Base-by-base conservation (phyloP, 139 green algal genomes). In the Monoraphidium neglectum region DNA sequence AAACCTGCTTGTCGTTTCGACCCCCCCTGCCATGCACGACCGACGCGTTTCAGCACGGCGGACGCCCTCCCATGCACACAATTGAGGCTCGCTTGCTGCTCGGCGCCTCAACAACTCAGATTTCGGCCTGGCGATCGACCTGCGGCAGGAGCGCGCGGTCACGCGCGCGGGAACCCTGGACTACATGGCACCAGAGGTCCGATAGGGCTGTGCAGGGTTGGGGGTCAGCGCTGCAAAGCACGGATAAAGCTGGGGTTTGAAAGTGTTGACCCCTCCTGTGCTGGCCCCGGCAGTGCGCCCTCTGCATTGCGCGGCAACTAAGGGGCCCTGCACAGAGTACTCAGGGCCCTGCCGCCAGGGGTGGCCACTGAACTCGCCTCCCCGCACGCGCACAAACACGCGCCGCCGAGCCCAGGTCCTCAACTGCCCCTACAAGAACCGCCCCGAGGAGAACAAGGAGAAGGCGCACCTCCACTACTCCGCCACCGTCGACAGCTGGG, bases 361-460 rank as follows among this genome's bases (percentile, higher is more conserved):
- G n/a, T n/a, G n/a, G n/a, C n/a, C n/a, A n/a, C n/a, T n/a, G n/a
- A n/a, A n/a, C n/a, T n/a, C n/a, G n/a, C 38, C 54, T 28, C 16
- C n/a, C 21, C 54, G 36, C 66, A 35, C 66, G 18, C 66, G 35
- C 37, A 57, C 53, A 57, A 56, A 24, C 38, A 8, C 43, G 12
- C 43, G 8, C 43, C 43, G 12, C 43, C 43, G 8, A 4, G 68
- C 77, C n/a, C 53, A 87, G 76, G 78, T 87, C 30, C 71, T 92
- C 33, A 76, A 81, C 38, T 92, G 87, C 77, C 87, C 87, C 43
- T 84, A 85, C 70, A 92, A 92, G 79, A 85, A 87, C 47, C 76
- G 68, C 23, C 87, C 87, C 12, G 80, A 90, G 35, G 82, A 92
- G 70, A 88, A 87, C 83, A 92, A 92, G 82, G 84, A 84, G 32